These are phyloP conservation scores for Sanguinoderma infundibulare DNA, from an alignment of 1,284 basidiomycete genomes.

Conservation along the genomic window DNA sequence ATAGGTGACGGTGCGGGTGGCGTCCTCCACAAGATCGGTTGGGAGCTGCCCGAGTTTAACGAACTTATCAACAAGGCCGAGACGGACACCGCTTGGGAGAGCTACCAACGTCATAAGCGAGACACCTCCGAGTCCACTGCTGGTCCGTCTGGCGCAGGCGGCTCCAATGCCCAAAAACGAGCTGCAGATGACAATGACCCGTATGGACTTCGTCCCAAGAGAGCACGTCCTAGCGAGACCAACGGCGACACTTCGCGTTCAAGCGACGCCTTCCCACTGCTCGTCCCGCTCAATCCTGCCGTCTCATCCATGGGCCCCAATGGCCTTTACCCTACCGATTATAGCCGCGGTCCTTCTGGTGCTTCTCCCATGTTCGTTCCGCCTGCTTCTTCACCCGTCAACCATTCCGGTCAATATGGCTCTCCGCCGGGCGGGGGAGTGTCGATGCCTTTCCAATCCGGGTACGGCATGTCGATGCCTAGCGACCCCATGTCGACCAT, in stretches of 20 bases:
- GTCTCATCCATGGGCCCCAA: conserved; percentile 41
- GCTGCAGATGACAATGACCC: conserved; percentile 53
- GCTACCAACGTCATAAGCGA: conserved; percentile 73
- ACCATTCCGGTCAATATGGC: conserved; percentile 44
- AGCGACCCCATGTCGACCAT: conserved; percentile 58
- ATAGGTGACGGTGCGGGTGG: conserved; percentile 86
- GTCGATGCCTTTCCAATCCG: conserved; percentile 48
- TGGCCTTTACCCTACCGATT: conserved; percentile 48
- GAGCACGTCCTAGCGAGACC: conserved; percentile 47
- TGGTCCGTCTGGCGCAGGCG: conserved; percentile 21
- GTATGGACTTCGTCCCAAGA: conserved; percentile 49
- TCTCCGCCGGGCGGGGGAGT: conserved; percentile 27
- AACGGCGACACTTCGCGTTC: conserved; percentile 42
- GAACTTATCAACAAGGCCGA: conserved; percentile 83
- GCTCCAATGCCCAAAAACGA: conserved; percentile 38
- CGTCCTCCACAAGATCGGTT: conserved; percentile 79
- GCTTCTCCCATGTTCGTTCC: conserved; percentile 69
- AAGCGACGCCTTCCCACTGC: conserved; percentile 55
- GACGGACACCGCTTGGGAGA: conserved; percentile 90
- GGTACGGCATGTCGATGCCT: conserved; percentile 61
- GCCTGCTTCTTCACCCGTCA: conserved; percentile 44
- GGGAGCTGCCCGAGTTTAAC: conserved; percentile 77
- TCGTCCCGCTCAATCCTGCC: conserved; percentile 54
- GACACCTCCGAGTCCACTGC: conserved; percentile 28
- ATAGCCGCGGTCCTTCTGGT: conserved; percentile 55